Conservation (phyloP, 139 green algal species). For the Pseudopediastrum boryanum region DNA sequence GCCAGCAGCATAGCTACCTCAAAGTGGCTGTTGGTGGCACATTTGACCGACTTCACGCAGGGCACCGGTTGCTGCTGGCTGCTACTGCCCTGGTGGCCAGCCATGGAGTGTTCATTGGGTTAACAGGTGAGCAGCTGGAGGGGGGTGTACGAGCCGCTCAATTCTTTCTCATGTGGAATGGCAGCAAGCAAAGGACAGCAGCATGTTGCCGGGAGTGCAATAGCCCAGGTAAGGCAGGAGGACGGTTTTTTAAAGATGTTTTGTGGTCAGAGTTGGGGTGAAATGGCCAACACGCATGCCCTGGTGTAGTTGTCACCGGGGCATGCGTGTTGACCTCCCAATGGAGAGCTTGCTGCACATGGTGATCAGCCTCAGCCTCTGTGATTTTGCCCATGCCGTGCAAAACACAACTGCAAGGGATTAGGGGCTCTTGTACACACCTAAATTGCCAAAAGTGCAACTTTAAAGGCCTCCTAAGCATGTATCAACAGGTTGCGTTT, state of each 20-base stretch:
- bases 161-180: not conserved
- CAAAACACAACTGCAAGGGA: too few species aligned
- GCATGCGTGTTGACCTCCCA: not conserved
- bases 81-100: constrained; percentile 67
- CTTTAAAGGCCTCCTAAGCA: not conserved
- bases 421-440: too few species aligned
- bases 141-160: not conserved
- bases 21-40: constrained; percentile 89
- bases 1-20: constrained; percentile 24
- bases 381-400: too few species aligned
- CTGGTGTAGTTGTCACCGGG: not conserved
- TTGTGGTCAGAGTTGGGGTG: not conserved
- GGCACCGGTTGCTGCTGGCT: constrained; percentile 89
- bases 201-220: not conserved
- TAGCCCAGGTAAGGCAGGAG: not conserved
- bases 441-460: not conserved
- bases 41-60: constrained; percentile 93
- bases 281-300: not conserved
- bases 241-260: not conserved
- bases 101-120: constrained; percentile 68
- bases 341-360: too few species aligned
- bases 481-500: not conserved
- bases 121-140: constrained; percentile 66
- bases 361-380: too few species aligned
- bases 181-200: not conserved